Percentiles rank a stretch among this genome's conserved stretches.
Evolutionary conservation across 2,329 filamentous ascomycete species (phyloP).

Genomic region (Magnaporthiopsis incrustans): DNA sequence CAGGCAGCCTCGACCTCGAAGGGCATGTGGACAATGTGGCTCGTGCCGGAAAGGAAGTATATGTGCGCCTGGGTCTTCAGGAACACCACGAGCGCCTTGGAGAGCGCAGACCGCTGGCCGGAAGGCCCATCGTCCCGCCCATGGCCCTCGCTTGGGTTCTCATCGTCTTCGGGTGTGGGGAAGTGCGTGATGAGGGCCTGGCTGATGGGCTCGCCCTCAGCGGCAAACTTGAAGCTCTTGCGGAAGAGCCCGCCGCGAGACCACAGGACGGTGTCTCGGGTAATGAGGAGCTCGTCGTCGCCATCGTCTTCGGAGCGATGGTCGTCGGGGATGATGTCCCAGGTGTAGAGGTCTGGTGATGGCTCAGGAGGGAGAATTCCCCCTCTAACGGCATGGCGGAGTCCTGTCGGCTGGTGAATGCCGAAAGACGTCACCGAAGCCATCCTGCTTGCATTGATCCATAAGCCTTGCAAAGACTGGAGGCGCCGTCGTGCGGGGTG

Average conservation of each 20-base stretch:
- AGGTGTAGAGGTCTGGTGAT: constrained; percentile 59
- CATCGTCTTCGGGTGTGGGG: constrained; percentile 29
- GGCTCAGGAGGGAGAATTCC: constrained; percentile 64
- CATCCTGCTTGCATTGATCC: constrained; percentile 44
- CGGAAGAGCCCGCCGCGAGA: constrained; percentile 77
- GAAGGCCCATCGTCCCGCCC: constrained; percentile 13
- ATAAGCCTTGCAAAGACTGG: constrained; percentile 8
- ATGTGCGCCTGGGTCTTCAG: constrained; percentile 89
- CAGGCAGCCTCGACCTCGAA: constrained; percentile 89
- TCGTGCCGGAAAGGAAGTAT: constrained; percentile 81
- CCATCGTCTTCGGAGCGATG: constrained; percentile 24
- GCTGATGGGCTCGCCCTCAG: constrained; percentile 79
- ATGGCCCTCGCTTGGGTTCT: constrained; percentile 13
- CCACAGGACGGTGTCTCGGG: constrained; percentile 75
- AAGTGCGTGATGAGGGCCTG: constrained; percentile 85
- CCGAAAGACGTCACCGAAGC: constrained; percentile 85
- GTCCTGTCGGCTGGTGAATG: constrained; percentile 77
- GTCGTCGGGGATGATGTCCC: constrained; percentile 53
- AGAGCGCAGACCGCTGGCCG: constrained; percentile 23
- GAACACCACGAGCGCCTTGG: constrained; percentile 77
- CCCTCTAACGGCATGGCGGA: constrained; percentile 77
- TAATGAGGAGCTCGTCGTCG: constrained; percentile 76
- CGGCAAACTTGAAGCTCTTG: constrained; percentile 76
- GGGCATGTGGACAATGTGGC: constrained; percentile 83
- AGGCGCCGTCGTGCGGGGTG: neutral